These are phyloP conservation scores for Aegilops umbellulata DNA, from an alignment of 176 grass and related monocot genomes.

Conservation along the genomic window DNA sequence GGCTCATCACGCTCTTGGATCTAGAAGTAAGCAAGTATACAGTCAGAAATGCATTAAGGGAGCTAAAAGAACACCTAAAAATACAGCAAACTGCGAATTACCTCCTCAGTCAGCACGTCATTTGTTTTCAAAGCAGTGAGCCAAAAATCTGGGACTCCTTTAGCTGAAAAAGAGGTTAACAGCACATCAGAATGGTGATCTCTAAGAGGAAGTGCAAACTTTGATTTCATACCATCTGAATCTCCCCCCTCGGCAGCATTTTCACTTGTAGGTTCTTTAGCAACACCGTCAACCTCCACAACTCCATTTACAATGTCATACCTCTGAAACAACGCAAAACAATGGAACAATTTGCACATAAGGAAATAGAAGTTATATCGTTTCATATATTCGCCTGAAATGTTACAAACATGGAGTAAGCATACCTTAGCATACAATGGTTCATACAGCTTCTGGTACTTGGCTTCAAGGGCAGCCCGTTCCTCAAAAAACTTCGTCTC, in stretches of 20 bases:
- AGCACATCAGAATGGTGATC: constrained; percentile 9
- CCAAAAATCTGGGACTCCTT: constrained; percentile 95
- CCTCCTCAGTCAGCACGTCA: constrained; percentile 75
- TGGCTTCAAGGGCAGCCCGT: constrained; percentile 47
- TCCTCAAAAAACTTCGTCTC: constrained; percentile 59
- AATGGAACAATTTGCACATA: not conserved
- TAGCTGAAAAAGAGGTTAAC: constrained; percentile 40
- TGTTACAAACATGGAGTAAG: not conserved
- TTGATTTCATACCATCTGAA: constrained; percentile 33
- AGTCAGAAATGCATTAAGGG: not conserved
- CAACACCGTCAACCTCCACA: constrained; percentile 63
- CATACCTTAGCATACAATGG: constrained; percentile 53
- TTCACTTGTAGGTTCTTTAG: constrained; percentile 46
- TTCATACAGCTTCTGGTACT: constrained; percentile 64
- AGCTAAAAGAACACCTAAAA: not conserved
- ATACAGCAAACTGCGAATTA: not conserved
- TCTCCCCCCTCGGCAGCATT: constrained; percentile 43
- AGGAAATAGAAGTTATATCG: not conserved
- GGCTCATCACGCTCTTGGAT: constrained; percentile 76
- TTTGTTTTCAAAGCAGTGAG: constrained; percentile 90
- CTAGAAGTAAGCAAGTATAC: constrained; percentile 38
- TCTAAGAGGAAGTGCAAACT: not conserved
- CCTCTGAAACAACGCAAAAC: constrained; percentile 41
- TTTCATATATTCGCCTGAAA: not conserved
- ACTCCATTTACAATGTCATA: constrained; percentile 91